phyloP scores from a whole-genome alignment of 257 asterid species.

The Plantago elongata region DNA sequence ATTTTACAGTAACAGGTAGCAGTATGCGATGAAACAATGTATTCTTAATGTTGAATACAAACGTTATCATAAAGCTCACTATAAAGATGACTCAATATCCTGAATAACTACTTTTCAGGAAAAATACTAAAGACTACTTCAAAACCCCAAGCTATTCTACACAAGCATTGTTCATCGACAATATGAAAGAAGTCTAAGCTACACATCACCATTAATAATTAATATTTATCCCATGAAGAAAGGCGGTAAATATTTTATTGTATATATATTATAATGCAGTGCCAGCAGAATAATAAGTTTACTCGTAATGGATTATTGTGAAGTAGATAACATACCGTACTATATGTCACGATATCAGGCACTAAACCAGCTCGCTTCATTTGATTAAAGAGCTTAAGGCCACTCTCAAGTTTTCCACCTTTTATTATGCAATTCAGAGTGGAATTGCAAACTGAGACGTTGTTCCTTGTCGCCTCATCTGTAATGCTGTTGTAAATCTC shows the following conservation, averaged over 20 bases:
- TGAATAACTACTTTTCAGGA: conserved; percentile 8
- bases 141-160: conserved; percentile 6
- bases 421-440: conserved; percentile 64
- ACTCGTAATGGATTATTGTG: conserved; percentile 14
- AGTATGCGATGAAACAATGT: no score
- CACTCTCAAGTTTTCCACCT: conserved; percentile 64
- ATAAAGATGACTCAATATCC: not conserved
- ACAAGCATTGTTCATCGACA: conserved; percentile 1
- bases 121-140: not conserved
- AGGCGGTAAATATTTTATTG: conserved; percentile 9
- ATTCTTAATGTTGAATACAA: no score
- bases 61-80: no score
- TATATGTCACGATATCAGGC: conserved; percentile 88
- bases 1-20: no score
- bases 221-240: not conserved
- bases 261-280: conserved; percentile 15
- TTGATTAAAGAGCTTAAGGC: conserved; percentile 73
- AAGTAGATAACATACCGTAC: conserved; percentile 61
- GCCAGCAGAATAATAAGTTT: conserved; percentile 8
- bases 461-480: conserved; percentile 49
- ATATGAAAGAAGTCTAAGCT: not conserved
- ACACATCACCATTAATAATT: no score
- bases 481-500: conserved; percentile 68
- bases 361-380: conserved; percentile 81
- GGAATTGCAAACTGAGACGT: conserved; percentile 86